phyloP scores from a whole-genome alignment of 1,284 basidiomycete species.

The Ustilago crameri region DNA sequence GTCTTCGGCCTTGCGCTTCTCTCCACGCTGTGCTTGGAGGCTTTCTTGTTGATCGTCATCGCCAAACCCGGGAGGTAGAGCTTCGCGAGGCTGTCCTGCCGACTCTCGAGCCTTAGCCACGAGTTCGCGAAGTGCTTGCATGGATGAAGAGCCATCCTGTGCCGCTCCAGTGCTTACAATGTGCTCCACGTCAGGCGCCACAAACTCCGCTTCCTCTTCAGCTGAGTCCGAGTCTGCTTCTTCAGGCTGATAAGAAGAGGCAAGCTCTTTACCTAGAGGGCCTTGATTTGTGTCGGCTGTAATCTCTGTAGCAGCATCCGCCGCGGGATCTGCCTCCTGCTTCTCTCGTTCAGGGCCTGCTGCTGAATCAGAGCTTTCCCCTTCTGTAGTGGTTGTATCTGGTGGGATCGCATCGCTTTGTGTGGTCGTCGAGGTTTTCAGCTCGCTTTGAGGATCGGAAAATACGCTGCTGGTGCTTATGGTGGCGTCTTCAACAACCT shows the following conservation, averaged over 20 bases:
- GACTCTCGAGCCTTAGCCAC: conserved; percentile 40
- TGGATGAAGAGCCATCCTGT: conserved; percentile 30
- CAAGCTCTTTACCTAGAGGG: neutral
- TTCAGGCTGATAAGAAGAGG: neutral
- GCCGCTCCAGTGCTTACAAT: conserved; percentile 42
- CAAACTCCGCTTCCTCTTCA: conserved; percentile 22
- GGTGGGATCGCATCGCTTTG: neutral
- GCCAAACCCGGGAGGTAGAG: conserved; percentile 40
- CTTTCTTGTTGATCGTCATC: conserved; percentile 11
- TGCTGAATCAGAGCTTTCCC: neutral
- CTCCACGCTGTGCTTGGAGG: conserved; percentile 9
- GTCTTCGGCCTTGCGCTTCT: conserved; percentile 42
- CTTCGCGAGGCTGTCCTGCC: conserved; percentile 34
- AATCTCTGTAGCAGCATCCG: neutral
- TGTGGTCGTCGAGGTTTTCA: neutral
- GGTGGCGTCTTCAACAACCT: neutral
- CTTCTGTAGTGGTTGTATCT: neutral
- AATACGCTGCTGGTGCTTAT: neutral
- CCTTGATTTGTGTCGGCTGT: neutral
- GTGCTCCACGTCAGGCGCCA: conserved; percentile 42
- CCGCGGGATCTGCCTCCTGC: neutral
- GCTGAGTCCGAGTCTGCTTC: neutral
- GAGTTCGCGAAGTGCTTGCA: conserved; percentile 41
- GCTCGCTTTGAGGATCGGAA: too few species aligned
- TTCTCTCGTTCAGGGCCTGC: neutral